Conservation (phyloP, 441 rosid species). For the Bruguiera hainesii region DNA sequence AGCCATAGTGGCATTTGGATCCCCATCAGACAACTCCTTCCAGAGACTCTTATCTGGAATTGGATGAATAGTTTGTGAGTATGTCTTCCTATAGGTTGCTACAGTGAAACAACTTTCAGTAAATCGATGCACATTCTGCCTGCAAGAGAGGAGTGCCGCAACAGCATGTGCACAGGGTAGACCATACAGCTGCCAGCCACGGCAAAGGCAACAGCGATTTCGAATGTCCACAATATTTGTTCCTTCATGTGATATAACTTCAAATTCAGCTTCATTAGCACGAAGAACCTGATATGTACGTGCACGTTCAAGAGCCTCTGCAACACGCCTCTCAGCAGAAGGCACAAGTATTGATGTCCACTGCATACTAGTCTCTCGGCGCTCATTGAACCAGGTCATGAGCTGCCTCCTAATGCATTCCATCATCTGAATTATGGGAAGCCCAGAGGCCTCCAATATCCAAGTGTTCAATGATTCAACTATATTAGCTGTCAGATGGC, state of each 20-base stretch:
- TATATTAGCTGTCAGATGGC: slow-evolving; percentile 65
- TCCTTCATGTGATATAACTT: slow-evolving; percentile 81
- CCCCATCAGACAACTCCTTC: slow-evolving; percentile 62
- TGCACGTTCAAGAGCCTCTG: slow-evolving; percentile 71
- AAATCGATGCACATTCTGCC: slow-evolving; percentile 80
- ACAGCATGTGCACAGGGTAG: slow-evolving; percentile 89
- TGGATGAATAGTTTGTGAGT: slow-evolving; percentile 83
- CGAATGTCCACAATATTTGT: slow-evolving; percentile 73
- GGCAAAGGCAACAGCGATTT: slow-evolving; percentile 72
- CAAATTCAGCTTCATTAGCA: slow-evolving; percentile 85
- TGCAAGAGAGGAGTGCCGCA: slow-evolving; percentile 79
- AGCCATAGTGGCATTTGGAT: slow-evolving; percentile 31
- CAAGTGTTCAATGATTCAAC: slow-evolving; percentile 59
- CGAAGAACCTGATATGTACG: slow-evolving; percentile 70
- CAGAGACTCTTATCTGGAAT: slow-evolving; percentile 78
- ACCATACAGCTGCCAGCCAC: slow-evolving; percentile 91
- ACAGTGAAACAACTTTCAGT: slow-evolving; percentile 89
- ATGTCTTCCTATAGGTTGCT: slow-evolving; percentile 77
- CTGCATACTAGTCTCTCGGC: slow-evolving; percentile 72
- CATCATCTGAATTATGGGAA: slow-evolving; percentile 89
- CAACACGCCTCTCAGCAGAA: slow-evolving; percentile 68
- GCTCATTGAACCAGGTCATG: slow-evolving; percentile 84
- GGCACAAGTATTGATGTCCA: slow-evolving; percentile 85
- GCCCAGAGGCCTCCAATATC: slow-evolving; percentile 80
- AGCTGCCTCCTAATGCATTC: slow-evolving; percentile 77